Conservation (phyloP, 306 rosid genomes). For the Amphicarpaea edgeworthii region DNA sequence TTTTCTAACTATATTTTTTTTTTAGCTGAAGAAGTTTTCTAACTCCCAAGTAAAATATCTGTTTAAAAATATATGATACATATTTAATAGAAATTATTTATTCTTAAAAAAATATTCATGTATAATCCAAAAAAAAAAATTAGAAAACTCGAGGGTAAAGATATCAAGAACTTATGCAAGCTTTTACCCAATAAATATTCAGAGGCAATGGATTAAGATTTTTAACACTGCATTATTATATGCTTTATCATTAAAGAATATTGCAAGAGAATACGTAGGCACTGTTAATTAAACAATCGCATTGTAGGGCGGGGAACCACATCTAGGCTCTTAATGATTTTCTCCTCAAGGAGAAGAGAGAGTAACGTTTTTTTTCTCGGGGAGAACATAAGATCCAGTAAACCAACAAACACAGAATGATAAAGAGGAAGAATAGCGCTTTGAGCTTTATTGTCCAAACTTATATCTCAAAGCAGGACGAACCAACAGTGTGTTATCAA, state of each 20-base stretch:
- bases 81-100: background rate
- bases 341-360: too few relatives aligned
- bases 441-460: slow-evolving; percentile 20
- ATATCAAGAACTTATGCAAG: background rate
- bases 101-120: background rate
- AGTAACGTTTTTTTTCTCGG: background rate
- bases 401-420: background rate
- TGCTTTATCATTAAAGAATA: too few relatives aligned
- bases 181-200: background rate
- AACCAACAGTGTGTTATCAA: too few relatives aligned
- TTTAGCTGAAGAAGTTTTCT: background rate
- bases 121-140: background rate
- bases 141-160: background rate
- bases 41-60: background rate
- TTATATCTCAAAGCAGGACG: too few relatives aligned
- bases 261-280: background rate
- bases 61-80: background rate
- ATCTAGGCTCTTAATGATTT: background rate
- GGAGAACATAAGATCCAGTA: background rate
- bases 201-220: background rate
- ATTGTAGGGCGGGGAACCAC: background rate
- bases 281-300: background rate
- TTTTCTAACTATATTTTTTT: background rate
- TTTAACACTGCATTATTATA: background rate
- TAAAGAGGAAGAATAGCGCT: slow-evolving; percentile 21